These are phyloP conservation scores for Phytophthora brassicae DNA, from an alignment of 352 stramenopile genomes.

Conservation along the genomic window DNA sequence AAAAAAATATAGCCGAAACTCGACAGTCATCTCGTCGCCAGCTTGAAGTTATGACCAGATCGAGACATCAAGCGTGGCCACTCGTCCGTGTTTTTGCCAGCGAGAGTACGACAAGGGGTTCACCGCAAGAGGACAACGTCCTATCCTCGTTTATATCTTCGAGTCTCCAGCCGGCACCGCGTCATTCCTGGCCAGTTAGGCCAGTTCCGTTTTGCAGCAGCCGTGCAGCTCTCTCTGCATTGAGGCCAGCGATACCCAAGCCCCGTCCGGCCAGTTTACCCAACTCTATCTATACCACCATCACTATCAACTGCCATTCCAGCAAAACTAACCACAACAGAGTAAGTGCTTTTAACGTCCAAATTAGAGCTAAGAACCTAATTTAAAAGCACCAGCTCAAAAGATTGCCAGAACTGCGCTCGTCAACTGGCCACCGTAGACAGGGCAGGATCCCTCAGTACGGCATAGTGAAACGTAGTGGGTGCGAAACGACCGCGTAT, in stretches of 20 bases:
- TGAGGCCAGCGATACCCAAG: conserved; percentile 24
- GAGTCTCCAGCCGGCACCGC: not conserved
- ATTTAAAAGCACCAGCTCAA: too few relatives aligned
- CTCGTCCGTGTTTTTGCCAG: conserved; percentile 15
- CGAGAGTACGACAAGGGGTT: conserved; percentile 18
- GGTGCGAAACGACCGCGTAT: not conserved
- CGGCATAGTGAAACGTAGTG: conserved; percentile 27
- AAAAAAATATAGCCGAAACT: not conserved
- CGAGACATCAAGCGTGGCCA: too few relatives aligned
- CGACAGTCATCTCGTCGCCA: conserved; percentile 8
- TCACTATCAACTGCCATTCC: too few relatives aligned
- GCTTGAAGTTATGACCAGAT: conserved; percentile 9
- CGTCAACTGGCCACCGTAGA: conserved; percentile 22
- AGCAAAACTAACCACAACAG: too few relatives aligned
- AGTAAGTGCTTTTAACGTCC: too few relatives aligned
- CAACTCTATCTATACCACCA: too few relatives aligned
- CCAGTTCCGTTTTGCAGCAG: conserved; percentile 18
- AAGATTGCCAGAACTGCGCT: too few relatives aligned
- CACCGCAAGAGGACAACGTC: conserved; percentile 25
- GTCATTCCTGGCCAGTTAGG: not conserved
- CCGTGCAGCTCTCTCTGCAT: conserved; percentile 14
- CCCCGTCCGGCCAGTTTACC: conserved; percentile 8
- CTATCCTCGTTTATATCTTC: conserved; percentile 25
- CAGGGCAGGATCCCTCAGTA: conserved; percentile 9
- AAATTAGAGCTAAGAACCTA: too few relatives aligned